Base-by-base conservation (phyloP, 2,329 filamentous ascomycete genomes). In the Monosporascus sp. region DNA sequence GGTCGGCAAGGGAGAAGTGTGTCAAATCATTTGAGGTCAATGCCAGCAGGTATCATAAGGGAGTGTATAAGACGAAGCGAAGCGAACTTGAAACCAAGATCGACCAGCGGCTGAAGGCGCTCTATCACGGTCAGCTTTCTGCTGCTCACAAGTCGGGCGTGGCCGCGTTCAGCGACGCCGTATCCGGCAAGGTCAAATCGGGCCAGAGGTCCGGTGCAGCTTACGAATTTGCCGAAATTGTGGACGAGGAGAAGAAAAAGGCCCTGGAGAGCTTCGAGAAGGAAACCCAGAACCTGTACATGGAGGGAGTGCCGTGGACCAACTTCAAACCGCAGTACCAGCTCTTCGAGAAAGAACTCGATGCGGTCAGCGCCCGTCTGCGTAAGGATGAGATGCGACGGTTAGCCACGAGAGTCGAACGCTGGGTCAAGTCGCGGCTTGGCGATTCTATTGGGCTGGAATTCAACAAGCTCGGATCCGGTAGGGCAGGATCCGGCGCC, bases 181-280 rank as follows among this genome's bases (percentile, higher is more conserved):
- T 99, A 47, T 84, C 85, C n/a, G 74, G 78, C 50, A 88, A 90
- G 48, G 92, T 99, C 59, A 99, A 97, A 72, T 79, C 83, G 25
- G 93, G 93, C 2, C 93, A 97, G 70, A 97, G 96, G 76, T 90
- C 91, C 51, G 92, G 92, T 22, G 88, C 85, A 7, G 81, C 82
- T 50, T 97, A 99, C 65, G 94, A 99, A 67, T 99, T 99, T 70
- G 91, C 92, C 22, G 88, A 95, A 60, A 97, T 97, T 62, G 94
- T 99, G 6, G 83, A 84, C 39, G 79, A 83, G 52, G 89, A 97
- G 69, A 96, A 94, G 74, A 81, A 81, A 62, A 84, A 84, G 67
- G 85, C 90, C 0, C 68, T 96, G 37, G 79, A 84, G 17, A 81
- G 81, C 45, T 99, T 95, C 67, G 84, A 89, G 66, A 77, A 80